Evolutionary conservation across 371 early-diverging fungal genomes (phyloP), one percentile per base, ranked within the genome.

Genomic region (Mucor ambiguus): DNA sequence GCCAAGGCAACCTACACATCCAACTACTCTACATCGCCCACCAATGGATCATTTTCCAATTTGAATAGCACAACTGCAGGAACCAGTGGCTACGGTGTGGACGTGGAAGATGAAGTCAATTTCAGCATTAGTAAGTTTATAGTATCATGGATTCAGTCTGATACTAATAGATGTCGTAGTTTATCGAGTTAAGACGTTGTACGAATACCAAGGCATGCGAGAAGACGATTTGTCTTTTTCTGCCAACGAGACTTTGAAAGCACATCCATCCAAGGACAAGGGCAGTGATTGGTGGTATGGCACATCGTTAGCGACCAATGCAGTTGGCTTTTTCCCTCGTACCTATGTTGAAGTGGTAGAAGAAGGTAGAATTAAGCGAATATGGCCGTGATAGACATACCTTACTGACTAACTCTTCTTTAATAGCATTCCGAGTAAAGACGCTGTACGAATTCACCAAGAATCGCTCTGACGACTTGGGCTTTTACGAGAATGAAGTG

Each of bases 191-290:
- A 79, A 77, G 14, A 65, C 81, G 20, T 46, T 85, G 16, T 83
- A 82, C 64, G 77, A 77, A 48, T 85, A 82, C 60, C 74, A 65
- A 20, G 85, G 84, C 11, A 67, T 79, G 16, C 69, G 82, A 32
- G 75, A 78, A 26, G 85, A 83, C 59, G 85, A 85, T 55, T 64
- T 85, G 22, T 69, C 74, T 10, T 78, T 85, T 30, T 64, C 55
- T 7, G 82, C 78, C 41, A 82, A 81, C 44, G 81, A 82, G 49
- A 71, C 73, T 2, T 54, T 85, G 33, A 77, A 81, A 44, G 85
- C 84, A 6, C 78, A 85, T 61, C 85, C 85, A n/a, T 81, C 82
- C 11, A 83, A 85, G 55, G 82, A 82, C 41, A 76, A 66, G 41
- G 61, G 64, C 8, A 77, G 80, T 55, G 81, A 81, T 58, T 85